Evolutionary conservation across 1,284 basidiomycete genomes (phyloP).

Genomic region (Ceratobasidium sp.): DNA sequence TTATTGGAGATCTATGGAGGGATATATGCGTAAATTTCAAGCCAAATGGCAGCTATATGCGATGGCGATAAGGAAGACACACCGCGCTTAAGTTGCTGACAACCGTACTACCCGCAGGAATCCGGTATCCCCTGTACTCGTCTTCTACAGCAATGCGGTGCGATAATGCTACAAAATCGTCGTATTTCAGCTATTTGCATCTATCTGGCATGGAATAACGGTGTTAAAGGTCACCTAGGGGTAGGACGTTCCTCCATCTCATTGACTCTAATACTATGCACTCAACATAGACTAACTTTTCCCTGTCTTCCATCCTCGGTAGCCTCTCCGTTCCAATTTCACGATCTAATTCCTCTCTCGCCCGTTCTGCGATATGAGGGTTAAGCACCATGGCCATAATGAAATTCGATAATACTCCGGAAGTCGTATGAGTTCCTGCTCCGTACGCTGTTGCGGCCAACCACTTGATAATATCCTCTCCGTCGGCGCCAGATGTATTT

Average conservation of each 20-base stretch:
- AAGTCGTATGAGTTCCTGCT: constrained; percentile 10
- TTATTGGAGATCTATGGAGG: constrained; percentile 1
- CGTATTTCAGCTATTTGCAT: no score
- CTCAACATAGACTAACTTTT: constrained; percentile 44
- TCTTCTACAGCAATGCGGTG: constrained; percentile 18
- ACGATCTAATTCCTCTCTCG: constrained; percentile 46
- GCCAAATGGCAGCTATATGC: neutral
- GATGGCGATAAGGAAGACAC: neutral
- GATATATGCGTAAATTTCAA: neutral
- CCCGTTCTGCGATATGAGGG: constrained; percentile 39
- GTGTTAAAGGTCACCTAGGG: neutral
- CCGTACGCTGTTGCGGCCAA: constrained; percentile 5
- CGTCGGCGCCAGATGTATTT: neutral
- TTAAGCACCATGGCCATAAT: constrained; percentile 44
- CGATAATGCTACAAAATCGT: neutral
- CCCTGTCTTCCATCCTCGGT: constrained; percentile 38
- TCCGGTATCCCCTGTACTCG: constrained; percentile 28
- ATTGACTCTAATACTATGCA: constrained; percentile 39
- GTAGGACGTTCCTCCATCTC: constrained; percentile 34
- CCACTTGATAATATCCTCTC: constrained; percentile 38
- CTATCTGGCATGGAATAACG: neutral
- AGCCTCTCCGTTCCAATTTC: constrained; percentile 43
- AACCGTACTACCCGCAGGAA: constrained; percentile 33
- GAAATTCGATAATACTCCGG: constrained; percentile 27
- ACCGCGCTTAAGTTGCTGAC: constrained; percentile 17